Base-by-base conservation (phyloP, 768 basidiomycete species). In the Suillus bovinus region DNA sequence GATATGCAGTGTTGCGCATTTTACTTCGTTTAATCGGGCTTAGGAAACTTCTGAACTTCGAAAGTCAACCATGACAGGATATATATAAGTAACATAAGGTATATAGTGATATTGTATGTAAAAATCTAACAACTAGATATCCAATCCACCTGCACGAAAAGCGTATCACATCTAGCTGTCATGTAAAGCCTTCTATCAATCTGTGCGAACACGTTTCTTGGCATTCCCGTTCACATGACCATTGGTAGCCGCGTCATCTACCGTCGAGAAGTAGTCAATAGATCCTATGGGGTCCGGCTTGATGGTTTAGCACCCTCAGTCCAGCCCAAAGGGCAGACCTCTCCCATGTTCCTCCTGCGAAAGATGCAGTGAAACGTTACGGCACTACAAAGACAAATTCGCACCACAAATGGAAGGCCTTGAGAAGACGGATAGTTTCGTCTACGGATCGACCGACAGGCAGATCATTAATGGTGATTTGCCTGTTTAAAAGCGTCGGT, bases 391-490 rank as follows among this genome's bases (percentile, higher is more conserved):
- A 49, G 14, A 31, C 56, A 54, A 54, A 34, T 4, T 16, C 86
- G 46, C 71, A 92, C 91, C 14, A 86, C 86, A 76, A 90, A 94
- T 71, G 94, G 89, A 96, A 95, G 24, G 95, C 95, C 76, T 96
- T 88, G 78, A 97, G 80, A 55, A 97, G 86, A 63, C 95, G 90
- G 59, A 95, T 68, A 2, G 94, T 95, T 80, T 97, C 95, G 41
- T 94, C 94, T 59, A 96, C 94, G 3, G 93, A 94, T 59, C 95
- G 91, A n/a, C 95, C 95, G 55, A 96, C 94, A 16, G 94, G 93
- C 44, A 96, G 84, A 75, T 97, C 95, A 72, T 96, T 96, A 64
- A 96, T 81, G 60, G 92, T 93, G 67, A 91, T 89, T 81, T 93
- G 89, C 64, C 89, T 90, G 47, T 31, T 60, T 44, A 22, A 20